Evolutionary conservation across 164 flowering plant genomes (phyloP), one percentile per base, ranked within the genome.

Genomic region (Magnolia sinica): DNA sequence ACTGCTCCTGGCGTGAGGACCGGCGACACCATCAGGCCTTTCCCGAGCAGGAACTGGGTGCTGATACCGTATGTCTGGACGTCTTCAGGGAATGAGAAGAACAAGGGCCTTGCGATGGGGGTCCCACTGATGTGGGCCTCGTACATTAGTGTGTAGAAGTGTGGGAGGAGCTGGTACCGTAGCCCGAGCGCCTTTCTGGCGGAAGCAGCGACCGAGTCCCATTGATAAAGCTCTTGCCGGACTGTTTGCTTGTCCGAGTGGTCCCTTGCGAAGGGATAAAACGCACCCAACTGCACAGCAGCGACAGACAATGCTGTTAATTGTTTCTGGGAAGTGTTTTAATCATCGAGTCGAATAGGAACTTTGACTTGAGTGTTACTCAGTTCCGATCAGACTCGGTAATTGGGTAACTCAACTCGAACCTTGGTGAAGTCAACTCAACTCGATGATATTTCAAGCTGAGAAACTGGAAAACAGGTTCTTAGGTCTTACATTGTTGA

Each of bases 191-290:
- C 85, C 73, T 86, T 83, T 77, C 79, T 81, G 14, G 89, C 88
- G 52, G 91, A 27, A 49, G 65, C 73, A 4, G 97, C 86, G 1
- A 92, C 97, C 0, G 95, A 90, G 14, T 89, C 87, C 97, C 97
- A 94, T 0, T 85, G 50, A 79, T 90, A 94, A 1, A 94, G 92
- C 84, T 94, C 98, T 80, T 90, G 98, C 45, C 86, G 84, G 5
- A n/a, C 70, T 0, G 90, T 61, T 2, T 10, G 1, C 7, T 50
- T 85, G 0, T 77, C 84, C 0, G 95, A 84, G 78, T 94, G 98
- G 73, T 92, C 90, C 73, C 98, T 86, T 3, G 97, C 68, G 68
- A 94, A 94, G 7, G 98, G 95, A 81, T 92, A 92, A 74, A 92
- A 90, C 8, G 97, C 97, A 0, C 97, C 98, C 23, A 94, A 77